A percentile compares a stretch with the other conserved stretches of the same genome.
These are phyloP conservation scores for Lactarius sanguifluus DNA, from an alignment of 768 basidiomycete species.

Conservation along the genomic window DNA sequence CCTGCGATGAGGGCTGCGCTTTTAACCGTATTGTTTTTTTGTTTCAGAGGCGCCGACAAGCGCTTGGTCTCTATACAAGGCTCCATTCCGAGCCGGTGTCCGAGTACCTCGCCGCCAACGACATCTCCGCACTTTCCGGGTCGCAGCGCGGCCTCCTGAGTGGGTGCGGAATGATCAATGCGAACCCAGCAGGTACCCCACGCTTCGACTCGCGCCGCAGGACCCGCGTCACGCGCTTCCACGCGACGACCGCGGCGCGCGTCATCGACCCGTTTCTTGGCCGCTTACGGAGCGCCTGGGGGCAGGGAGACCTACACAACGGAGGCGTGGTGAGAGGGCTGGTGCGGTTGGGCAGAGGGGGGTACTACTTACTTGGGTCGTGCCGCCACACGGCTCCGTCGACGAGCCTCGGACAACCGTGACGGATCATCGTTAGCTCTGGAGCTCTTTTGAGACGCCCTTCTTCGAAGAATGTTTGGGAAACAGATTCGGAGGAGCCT, in stretches of 20 bases:
- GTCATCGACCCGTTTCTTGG: background rate
- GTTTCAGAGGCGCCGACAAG: background rate
- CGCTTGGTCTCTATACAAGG: background rate
- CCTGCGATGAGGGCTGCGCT: background rate
- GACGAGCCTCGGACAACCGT: background rate
- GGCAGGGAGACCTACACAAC: background rate
- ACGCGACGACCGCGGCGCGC: background rate
- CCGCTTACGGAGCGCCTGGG: background rate
- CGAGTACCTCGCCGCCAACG: background rate
- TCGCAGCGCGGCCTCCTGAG: background rate
- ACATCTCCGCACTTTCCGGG: background rate
- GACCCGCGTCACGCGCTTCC: constrained; percentile 8
- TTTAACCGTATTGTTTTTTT: background rate
- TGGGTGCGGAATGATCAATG: background rate
- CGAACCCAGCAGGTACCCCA: constrained; percentile 4
- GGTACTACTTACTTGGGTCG: background rate
- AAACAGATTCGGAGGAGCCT: background rate
- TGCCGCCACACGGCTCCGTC: background rate
- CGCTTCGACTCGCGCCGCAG: constrained; percentile 7
- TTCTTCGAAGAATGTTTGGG: background rate
- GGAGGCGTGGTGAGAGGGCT: background rate
- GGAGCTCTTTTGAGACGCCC: background rate
- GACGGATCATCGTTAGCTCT: background rate
- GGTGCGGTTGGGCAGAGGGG: too few species aligned
- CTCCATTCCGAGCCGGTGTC: constrained; percentile 12